Evolutionary conservation across 306 rosid species (phyloP), one percentile per base, ranked within the genome.

Genomic region (Prunus mira): DNA sequence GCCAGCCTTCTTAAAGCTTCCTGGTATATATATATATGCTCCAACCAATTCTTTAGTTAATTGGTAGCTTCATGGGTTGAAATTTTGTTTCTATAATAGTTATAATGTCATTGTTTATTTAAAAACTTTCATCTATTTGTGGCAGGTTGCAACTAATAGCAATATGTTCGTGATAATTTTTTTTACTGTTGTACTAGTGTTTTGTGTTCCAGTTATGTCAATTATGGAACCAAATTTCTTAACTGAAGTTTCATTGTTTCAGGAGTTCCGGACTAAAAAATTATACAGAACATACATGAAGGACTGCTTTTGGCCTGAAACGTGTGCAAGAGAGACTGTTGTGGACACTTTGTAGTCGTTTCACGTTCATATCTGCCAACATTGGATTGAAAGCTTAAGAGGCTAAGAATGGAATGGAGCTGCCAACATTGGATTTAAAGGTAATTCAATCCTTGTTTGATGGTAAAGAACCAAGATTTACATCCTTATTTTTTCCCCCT

Each of bases 331-430:
- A 68, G 63, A 69, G 69, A 69, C 43, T 1, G 22, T 17, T 34
- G 62, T 63, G 7, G 57, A 28, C 12, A 3, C 20, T 69, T 50
- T 61, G 18, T 46, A 19, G 34, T 58, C 49, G 12, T 22, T 69
- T 27, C 27, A 50, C 1, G 46, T 38, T 69, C 57, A 43, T 57
- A 54, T 60, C 3, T 46, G 18, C 64, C 19, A 19, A 52, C 28
- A 18, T 47, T 47, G 72, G 32, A 4, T 66, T 56, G 60, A 56
- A 20, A 9, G 70, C 66, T 46, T 49, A 51, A 9, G 43, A 76
- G 56, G 62, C 46, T 66, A 13, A 64, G 73, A 41, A 41, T 45
- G 74, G 62, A 72, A 72, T 32, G 65, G 45, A 19, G 69, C 55
- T 46, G 50, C 52, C 13, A 25, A 34, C 63, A 43, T 24, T 43